phyloP scores from a whole-genome alignment of 495 filamentous ascomycete genomes.

The Astrocystis sublimbata region DNA sequence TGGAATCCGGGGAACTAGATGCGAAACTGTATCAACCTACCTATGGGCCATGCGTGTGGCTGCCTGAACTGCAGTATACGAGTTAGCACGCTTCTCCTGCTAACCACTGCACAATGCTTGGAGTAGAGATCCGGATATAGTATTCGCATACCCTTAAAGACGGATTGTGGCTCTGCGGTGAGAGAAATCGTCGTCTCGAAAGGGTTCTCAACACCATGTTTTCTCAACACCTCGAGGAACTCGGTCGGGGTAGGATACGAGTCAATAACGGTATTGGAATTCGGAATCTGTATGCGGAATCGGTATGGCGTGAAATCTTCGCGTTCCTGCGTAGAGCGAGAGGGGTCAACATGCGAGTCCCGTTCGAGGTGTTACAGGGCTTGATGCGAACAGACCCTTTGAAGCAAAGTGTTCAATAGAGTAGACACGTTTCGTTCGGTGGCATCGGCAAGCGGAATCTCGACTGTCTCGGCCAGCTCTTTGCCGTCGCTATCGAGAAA shows the following conservation, averaged over 20 bases:
- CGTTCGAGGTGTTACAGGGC: not conserved
- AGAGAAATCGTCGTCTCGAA: conserved; percentile 64
- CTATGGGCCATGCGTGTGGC: conserved; percentile 86
- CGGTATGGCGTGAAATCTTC: conserved; percentile 85
- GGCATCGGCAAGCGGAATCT: conserved; percentile 82
- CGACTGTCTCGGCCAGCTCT: conserved; percentile 63
- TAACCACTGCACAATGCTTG: not conserved
- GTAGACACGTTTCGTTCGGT: conserved; percentile 87
- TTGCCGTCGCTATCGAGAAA: conserved; percentile 82
- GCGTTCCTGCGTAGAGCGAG: conserved; percentile 48
- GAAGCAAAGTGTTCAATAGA: conserved; percentile 85
- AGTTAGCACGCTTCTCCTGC: not conserved
- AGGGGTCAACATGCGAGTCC: conserved; percentile 14
- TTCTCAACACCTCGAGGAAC: conserved; percentile 46
- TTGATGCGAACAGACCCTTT: conserved; percentile 60
- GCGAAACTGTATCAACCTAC: not conserved
- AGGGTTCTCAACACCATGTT: conserved; percentile 51
- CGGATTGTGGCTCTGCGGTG: conserved; percentile 84
- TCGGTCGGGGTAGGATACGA: conserved; percentile 62
- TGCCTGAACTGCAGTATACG: conserved; percentile 63
- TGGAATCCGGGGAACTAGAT: no score
- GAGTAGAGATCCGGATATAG: not conserved
- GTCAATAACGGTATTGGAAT: conserved; percentile 65
- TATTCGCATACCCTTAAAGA: conserved; percentile 61
- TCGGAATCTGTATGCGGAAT: conserved; percentile 69